phyloP scores from a whole-genome alignment of 257 asterid genomes.

The Coffea canephora region DNA sequence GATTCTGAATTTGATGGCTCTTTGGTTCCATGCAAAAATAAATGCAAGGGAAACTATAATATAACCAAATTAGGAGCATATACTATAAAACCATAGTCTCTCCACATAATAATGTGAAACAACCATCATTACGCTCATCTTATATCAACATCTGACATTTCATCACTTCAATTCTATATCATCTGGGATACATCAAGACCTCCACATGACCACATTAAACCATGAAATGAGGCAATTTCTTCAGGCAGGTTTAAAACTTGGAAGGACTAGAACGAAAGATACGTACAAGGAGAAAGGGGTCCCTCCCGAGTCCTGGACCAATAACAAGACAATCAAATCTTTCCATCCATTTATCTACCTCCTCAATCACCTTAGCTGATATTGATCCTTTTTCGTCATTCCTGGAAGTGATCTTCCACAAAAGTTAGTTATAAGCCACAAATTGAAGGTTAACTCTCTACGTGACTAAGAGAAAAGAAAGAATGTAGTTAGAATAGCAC shows the following conservation, averaged over 20 bases:
- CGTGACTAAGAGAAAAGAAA: neutral
- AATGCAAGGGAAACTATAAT: neutral
- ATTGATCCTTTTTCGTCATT: slow-evolving; percentile 65
- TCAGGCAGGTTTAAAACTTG: neutral
- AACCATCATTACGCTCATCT: neutral
- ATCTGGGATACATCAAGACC: neutral
- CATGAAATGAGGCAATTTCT: neutral
- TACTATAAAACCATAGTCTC: neutral
- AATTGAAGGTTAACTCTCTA: slow-evolving; percentile 9
- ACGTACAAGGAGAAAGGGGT: slow-evolving; percentile 86
- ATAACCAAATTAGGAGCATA: neutral
- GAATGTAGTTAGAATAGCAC: neutral
- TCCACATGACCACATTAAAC: neutral
- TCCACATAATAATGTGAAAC: neutral
- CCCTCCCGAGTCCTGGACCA: slow-evolving; percentile 99
- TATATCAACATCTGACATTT: neutral
- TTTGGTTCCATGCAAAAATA: neutral
- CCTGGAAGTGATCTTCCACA: slow-evolving; percentile 46
- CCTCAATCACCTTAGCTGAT: slow-evolving; percentile 68
- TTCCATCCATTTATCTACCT: slow-evolving; percentile 96
- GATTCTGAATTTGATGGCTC: neutral
- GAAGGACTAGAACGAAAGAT: slow-evolving; percentile 12
- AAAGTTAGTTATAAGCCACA: slow-evolving; percentile 24
- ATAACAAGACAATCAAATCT: slow-evolving; percentile 91
- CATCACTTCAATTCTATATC: neutral